These are phyloP conservation scores for Coemansia sp. DNA, from an alignment of 192 early-diverging fungal genomes.

Conservation along the genomic window DNA sequence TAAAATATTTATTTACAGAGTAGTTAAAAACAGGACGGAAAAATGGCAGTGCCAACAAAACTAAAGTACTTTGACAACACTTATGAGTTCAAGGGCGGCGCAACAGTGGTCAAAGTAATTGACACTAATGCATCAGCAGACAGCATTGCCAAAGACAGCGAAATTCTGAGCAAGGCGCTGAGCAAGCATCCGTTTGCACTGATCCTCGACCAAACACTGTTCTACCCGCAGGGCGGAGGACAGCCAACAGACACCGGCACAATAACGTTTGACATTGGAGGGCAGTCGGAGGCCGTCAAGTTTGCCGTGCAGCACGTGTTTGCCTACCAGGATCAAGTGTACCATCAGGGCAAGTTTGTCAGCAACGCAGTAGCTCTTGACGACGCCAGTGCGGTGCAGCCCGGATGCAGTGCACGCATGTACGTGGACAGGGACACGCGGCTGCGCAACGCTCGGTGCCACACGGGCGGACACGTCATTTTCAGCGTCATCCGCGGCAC, in stretches of 20 bases:
- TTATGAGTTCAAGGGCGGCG: constrained; percentile 11
- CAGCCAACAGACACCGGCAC: constrained; percentile 29
- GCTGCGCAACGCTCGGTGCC: constrained; percentile 28
- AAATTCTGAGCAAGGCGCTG: constrained; percentile 3
- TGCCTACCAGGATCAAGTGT: constrained; percentile 12
- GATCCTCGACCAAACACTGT: constrained; percentile 23
- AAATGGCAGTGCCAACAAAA: constrained; percentile 3
- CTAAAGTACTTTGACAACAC: constrained; percentile 26
- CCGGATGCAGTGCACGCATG: background rate
- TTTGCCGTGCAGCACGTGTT: constrained; percentile 18
- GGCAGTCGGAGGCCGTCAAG: background rate
- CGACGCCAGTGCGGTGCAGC: background rate
- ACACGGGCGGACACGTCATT: constrained; percentile 28
- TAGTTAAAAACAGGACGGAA: too few species aligned
- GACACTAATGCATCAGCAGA: background rate
- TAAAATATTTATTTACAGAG: too few species aligned
- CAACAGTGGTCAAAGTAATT: constrained; percentile 9
- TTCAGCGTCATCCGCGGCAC: constrained; percentile 22
- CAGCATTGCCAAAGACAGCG: background rate
- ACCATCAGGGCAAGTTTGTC: constrained; percentile 14
- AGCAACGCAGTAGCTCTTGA: background rate
- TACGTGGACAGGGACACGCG: constrained; percentile 13
- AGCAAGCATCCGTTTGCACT: constrained; percentile 14
- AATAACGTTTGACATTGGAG: background rate
- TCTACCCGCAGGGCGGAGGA: constrained; percentile 36